Evolutionary conservation across 108 stramenopile species (phyloP).

Genomic region (Stephanodiscus triporus): DNA sequence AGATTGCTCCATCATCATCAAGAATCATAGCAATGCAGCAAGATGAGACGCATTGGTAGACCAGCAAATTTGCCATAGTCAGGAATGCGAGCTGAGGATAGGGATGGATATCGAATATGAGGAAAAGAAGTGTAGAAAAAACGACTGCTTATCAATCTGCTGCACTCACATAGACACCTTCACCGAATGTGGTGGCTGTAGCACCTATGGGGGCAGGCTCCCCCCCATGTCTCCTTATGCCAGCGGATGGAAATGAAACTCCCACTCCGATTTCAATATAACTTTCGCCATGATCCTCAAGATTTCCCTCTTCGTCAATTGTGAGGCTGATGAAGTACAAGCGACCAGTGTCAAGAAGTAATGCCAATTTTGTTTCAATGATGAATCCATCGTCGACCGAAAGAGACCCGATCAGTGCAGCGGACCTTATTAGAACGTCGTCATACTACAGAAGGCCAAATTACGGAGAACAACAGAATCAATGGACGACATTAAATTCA

Average conservation of each 20-base stretch:
- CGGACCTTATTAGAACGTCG: slow-evolving; percentile 50
- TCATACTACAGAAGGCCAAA: slow-evolving; percentile 25
- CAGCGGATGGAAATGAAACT: slow-evolving; percentile 57
- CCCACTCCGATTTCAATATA: slow-evolving; percentile 53
- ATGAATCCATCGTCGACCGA: slow-evolving; percentile 17
- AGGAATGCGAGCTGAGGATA: slow-evolving; percentile 43
- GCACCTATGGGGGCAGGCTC: slow-evolving; percentile 43
- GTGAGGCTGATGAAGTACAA: slow-evolving; percentile 58
- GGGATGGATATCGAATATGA: background rate
- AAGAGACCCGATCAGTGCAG: slow-evolving; percentile 27
- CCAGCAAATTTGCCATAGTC: slow-evolving; percentile 58
- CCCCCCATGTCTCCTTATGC: slow-evolving; percentile 53
- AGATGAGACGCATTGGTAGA: slow-evolving; percentile 70
- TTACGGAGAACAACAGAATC: background rate
- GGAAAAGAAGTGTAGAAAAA: background rate
- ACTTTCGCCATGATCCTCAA: slow-evolving; percentile 55
- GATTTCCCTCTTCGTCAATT: slow-evolving; percentile 50
- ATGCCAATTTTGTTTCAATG: slow-evolving; percentile 45
- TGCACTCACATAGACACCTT: slow-evolving; percentile 47
- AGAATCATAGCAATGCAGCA: slow-evolving; percentile 68
- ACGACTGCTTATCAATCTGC: background rate
- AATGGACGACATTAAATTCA: background rate
- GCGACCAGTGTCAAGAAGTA: slow-evolving; percentile 67
- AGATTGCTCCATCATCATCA: slow-evolving; percentile 56
- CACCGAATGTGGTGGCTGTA: slow-evolving; percentile 61